A percentile compares a stretch with the other conserved stretches of the same genome.
Evolutionary conservation across 768 basidiomycete species (phyloP).

Genomic region (Tulasnella sp.): DNA sequence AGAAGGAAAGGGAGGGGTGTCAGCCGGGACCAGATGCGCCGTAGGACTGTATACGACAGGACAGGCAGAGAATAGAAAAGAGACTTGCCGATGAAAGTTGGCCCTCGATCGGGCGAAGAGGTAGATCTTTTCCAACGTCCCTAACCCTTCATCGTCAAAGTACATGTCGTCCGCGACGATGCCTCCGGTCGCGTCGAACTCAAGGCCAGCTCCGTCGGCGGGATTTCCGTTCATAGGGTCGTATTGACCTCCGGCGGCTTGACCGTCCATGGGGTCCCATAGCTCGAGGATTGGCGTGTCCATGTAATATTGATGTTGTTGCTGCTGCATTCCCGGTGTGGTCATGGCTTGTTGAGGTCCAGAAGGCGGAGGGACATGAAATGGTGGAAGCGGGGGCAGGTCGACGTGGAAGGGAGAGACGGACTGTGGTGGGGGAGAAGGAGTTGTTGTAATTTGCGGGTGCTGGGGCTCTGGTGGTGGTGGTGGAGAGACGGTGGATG

Average conservation of each 20-base stretch:
- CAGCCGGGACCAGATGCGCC: neutral
- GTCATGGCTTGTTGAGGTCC: neutral
- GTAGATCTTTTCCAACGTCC: constrained; percentile 83
- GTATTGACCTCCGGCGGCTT: neutral
- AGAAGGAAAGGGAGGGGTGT: neutral
- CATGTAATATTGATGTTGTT: too few species aligned
- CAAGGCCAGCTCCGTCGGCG: neutral
- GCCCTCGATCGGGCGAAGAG: constrained; percentile 73
- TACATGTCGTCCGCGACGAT: constrained; percentile 24
- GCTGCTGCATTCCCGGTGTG: neutral
- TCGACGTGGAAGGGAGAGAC: constrained; percentile 4
- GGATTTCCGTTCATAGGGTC: neutral
- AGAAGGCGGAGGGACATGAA: neutral
- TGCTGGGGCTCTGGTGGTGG: neutral
- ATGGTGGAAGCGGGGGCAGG: neutral
- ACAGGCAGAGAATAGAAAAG: neutral
- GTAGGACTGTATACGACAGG: neutral
- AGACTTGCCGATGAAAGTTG: constrained; percentile 40
- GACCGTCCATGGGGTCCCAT: neutral
- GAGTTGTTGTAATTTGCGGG: neutral
- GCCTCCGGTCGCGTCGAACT: neutral
- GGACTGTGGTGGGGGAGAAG: neutral
- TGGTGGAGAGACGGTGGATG: neutral
- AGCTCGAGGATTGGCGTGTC: constrained; percentile 4
- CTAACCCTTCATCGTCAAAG: constrained; percentile 71